Conservation (phyloP, 2,329 filamentous ascomycete species). For the Microdochium bolleyi region DNA sequence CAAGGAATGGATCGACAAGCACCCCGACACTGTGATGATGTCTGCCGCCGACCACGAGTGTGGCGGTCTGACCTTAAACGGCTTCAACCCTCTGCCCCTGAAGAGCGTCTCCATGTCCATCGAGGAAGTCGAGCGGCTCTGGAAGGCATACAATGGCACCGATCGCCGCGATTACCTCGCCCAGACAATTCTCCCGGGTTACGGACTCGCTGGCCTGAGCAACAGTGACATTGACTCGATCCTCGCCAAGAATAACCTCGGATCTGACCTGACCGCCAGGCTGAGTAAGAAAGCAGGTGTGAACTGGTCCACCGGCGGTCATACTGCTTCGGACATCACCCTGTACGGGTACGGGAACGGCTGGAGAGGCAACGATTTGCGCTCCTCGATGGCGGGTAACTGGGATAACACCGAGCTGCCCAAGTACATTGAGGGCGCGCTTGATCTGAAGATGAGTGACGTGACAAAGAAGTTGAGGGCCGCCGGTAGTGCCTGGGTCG, state of each 20-base stretch:
- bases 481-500: constrained; percentile 1
- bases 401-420: constrained; percentile 19
- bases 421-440: constrained; percentile 12
- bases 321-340: constrained; percentile 24
- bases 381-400: constrained; percentile 12
- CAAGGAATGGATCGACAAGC: constrained; percentile 28
- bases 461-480: constrained; percentile 11
- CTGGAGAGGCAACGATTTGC: constrained; percentile 7
- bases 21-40: constrained; percentile 27
- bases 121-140: constrained; percentile 18
- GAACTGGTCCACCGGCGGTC: constrained; percentile 23
- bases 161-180: constrained; percentile 19
- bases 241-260: constrained; percentile 15
- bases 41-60: constrained; percentile 31
- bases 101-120: constrained; percentile 18
- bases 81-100: constrained; percentile 24
- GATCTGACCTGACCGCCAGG: constrained; percentile 16
- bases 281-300: constrained; percentile 21
- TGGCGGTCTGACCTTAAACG: constrained; percentile 27
- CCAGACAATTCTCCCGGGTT: constrained; percentile 18
- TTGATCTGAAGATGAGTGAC: constrained; percentile 11
- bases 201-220: constrained; percentile 20
- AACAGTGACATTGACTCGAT: constrained; percentile 18
- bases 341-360: constrained; percentile 23
- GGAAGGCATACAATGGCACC: constrained; percentile 17